These are phyloP conservation scores for Dianthus caryophyllus DNA, from an alignment of 148 eudicot species.

Conservation along the genomic window DNA sequence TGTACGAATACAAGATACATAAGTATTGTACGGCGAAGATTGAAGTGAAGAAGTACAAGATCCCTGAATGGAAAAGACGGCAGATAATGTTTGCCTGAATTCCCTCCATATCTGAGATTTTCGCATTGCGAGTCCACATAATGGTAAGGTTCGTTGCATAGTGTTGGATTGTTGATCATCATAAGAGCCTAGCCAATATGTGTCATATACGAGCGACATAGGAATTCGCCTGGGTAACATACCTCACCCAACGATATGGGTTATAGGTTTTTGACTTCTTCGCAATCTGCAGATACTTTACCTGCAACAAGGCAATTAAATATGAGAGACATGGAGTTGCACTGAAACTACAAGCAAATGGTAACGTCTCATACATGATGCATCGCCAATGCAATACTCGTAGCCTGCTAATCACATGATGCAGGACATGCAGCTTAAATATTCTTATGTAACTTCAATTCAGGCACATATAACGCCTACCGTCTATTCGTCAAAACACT, in stretches of 20 bases:
- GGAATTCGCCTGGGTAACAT: constrained; percentile 78
- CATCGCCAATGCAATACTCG: too few species aligned
- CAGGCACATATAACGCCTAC: too few species aligned
- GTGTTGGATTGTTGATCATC: neutral
- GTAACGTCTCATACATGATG: too few species aligned
- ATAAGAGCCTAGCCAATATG: neutral
- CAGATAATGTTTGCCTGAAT: neutral
- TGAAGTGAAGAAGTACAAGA: neutral
- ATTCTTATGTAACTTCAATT: too few species aligned
- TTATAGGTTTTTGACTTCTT: constrained; percentile 66
- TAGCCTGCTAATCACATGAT: too few species aligned
- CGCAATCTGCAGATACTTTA: constrained; percentile 76
- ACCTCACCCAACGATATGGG: constrained; percentile 89
- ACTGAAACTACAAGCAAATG: too few species aligned
- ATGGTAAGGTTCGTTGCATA: neutral
- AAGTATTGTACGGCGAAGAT: neutral
- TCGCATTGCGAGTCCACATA: neutral
- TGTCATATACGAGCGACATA: constrained; percentile 79
- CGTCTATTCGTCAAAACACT: too few species aligned
- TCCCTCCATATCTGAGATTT: neutral
- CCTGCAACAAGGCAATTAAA: constrained; percentile 31
- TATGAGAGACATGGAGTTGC: neutral
- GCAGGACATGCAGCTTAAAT: too few species aligned
- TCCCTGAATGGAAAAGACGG: neutral
- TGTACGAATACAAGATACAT: neutral